Conservation (phyloP, 495 filamentous ascomycete genomes). For the Podospora pseudopauciseta region DNA sequence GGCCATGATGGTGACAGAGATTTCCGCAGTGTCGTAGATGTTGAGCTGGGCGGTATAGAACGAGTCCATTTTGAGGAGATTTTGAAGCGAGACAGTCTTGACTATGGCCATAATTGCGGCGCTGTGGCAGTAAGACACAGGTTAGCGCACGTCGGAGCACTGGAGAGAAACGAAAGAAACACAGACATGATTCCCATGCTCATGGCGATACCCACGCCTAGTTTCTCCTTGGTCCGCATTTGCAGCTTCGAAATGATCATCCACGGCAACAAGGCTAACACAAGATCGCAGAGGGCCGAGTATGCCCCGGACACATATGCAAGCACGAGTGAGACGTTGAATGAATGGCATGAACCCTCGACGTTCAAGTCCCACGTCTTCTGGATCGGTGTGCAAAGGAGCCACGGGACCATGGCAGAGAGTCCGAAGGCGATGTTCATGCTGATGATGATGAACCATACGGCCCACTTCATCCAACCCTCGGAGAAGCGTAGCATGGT, state of each 20-base stretch:
- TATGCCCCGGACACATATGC: constrained; percentile 15
- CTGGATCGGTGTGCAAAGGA: constrained; percentile 32
- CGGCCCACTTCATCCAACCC: constrained; percentile 8
- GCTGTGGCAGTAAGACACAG: no score
- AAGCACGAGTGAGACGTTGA: background rate
- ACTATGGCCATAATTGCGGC: no score
- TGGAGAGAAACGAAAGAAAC: background rate
- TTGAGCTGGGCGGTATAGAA: background rate
- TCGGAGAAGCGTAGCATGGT: constrained; percentile 19
- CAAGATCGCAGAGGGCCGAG: constrained; percentile 31
- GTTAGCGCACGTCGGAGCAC: no score
- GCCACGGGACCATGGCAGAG: constrained; percentile 36
- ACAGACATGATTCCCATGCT: constrained; percentile 31
- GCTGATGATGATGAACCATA: constrained; percentile 32
- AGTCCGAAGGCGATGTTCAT: constrained; percentile 36
- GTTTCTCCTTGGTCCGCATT: constrained; percentile 31
- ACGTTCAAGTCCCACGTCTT: constrained; percentile 30
- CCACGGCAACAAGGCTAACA: constrained; percentile 32
- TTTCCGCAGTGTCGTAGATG: constrained; percentile 4
- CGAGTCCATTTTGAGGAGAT: no score
- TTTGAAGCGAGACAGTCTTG: no score
- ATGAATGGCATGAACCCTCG: constrained; percentile 27
- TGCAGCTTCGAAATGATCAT: constrained; percentile 28
- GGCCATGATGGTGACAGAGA: background rate
- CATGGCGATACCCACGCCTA: constrained; percentile 35